phyloP scores from a whole-genome alignment of 495 filamentous ascomycete species.

The Neurospora sp. region DNA sequence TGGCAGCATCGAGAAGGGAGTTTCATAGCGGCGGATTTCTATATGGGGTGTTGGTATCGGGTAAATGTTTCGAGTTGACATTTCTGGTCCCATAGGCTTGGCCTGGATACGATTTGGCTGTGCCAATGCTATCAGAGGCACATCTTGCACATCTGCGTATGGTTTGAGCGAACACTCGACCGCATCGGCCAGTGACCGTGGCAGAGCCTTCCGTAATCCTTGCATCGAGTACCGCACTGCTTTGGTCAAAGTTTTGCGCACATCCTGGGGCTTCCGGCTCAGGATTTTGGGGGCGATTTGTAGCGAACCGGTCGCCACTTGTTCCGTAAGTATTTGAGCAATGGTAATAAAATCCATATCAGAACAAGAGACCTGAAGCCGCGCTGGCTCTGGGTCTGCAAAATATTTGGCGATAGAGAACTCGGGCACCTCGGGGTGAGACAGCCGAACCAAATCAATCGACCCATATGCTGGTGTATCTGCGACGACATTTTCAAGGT shows the following conservation, averaged over 20 bases:
- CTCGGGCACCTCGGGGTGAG: conserved; percentile 29
- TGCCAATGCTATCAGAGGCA: conserved; percentile 31
- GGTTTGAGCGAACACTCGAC: conserved; percentile 33
- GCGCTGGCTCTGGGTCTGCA: conserved; percentile 37
- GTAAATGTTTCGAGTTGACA: conserved; percentile 33
- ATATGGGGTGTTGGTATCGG: conserved; percentile 55
- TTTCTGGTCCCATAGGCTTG: conserved; percentile 28
- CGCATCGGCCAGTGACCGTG: conserved; percentile 26
- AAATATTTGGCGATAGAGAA: conserved; percentile 39
- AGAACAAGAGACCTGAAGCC: conserved; percentile 28
- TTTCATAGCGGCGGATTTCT: conserved; percentile 66
- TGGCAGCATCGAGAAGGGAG: conserved; percentile 65
- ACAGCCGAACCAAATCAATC: conserved; percentile 30
- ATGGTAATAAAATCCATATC: conserved; percentile 46
- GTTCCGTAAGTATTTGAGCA: conserved; percentile 53
- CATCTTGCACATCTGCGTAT: conserved; percentile 43
- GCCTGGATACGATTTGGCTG: conserved; percentile 37
- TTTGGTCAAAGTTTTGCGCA: conserved; percentile 26
- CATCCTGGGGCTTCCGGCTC: conserved; percentile 6
- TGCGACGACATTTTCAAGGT: conserved; percentile 28
- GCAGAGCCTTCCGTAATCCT: conserved; percentile 28
- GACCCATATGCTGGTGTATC: conserved; percentile 27
- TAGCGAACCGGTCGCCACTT: conserved; percentile 39
- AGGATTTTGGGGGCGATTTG: conserved; percentile 7
- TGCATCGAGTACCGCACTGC: conserved; percentile 31